A percentile compares a stretch with the other conserved stretches of the same genome.
Conservation (phyloP, 768 basidiomycete species). For the Hirschioporus abietinus region DNA sequence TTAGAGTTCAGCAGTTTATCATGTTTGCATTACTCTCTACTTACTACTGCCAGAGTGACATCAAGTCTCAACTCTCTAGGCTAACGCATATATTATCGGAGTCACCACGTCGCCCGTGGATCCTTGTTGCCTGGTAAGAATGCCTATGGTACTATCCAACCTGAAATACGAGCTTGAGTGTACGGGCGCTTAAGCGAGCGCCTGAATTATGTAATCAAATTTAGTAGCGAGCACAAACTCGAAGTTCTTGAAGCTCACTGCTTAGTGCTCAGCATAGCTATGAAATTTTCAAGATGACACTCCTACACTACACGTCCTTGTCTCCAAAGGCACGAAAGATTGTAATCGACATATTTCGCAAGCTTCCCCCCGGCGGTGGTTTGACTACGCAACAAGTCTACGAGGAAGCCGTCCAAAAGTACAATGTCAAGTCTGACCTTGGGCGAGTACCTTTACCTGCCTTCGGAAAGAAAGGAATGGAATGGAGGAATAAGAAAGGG, state of each 20-base stretch:
- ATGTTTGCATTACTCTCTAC: too few species aligned
- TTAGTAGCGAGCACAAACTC: background rate
- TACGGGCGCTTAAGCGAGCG: background rate
- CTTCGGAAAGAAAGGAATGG: constrained; percentile 1
- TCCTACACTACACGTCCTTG: background rate
- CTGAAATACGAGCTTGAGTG: background rate
- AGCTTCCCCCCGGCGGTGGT: constrained; percentile 5
- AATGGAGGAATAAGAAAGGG: background rate
- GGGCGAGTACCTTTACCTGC: constrained; percentile 1
- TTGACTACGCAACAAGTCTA: constrained; percentile 18
- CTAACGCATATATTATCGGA: too few species aligned
- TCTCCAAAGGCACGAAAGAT: constrained; percentile 11
- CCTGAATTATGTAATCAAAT: background rate
- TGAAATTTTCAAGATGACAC: background rate
- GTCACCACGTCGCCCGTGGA: too few species aligned
- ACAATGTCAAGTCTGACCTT: constrained; percentile 9
- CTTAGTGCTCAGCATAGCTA: background rate
- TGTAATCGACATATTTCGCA: constrained; percentile 11
- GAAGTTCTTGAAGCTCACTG: background rate
- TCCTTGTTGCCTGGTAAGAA: too few species aligned
- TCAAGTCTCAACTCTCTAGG: too few species aligned
- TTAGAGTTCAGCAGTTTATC: too few species aligned
- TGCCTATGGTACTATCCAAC: background rate
- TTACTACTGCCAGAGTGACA: too few species aligned
- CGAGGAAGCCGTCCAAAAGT: constrained; percentile 8